Conservation (phyloP, 768 basidiomycete species). For the Hypholoma fasciculare region DNA sequence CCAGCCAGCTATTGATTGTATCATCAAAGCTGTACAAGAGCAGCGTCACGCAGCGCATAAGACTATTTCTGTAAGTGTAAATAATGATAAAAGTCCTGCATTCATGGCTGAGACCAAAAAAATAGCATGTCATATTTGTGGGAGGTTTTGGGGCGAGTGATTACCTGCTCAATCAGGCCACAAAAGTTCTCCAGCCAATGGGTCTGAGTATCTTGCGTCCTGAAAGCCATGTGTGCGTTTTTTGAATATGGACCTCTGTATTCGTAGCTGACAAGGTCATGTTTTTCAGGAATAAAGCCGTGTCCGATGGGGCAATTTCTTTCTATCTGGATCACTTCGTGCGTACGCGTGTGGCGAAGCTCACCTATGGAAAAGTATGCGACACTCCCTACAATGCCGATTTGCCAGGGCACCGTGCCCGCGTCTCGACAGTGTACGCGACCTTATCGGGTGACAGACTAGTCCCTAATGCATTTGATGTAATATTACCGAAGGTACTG, state of each 20-base stretch:
- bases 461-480: conserved; percentile 39
- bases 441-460: conserved; percentile 36
- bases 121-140: conserved; percentile 47
- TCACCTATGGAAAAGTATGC: conserved; percentile 48
- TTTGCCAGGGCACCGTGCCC: conserved; percentile 39
- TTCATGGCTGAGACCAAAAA: not conserved
- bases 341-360: conserved; percentile 43
- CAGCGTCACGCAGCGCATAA: conserved; percentile 24
- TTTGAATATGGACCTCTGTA: not conserved
- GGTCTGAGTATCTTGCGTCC: conserved; percentile 47
- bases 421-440: conserved; percentile 29
- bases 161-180: conserved; percentile 48
- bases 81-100: not conserved
- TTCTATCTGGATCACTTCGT: conserved; percentile 50
- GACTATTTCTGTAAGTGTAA: conserved; percentile 28
- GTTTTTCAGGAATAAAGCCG: conserved; percentile 31
- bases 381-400: conserved; percentile 30
- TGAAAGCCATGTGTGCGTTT: conserved; percentile 52
- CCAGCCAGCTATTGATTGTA: conserved; percentile 35
- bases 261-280: not conserved
- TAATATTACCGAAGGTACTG: conserved; percentile 41
- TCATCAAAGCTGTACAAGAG: conserved; percentile 29
- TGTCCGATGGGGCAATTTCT: conserved; percentile 49
- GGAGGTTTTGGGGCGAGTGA: conserved; percentile 62
- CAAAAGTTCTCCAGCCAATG: conserved; percentile 32